Evolutionary conservation across 371 early-diverging fungal genomes (phyloP).

Genomic region (Dichotomocladium elegans): DNA sequence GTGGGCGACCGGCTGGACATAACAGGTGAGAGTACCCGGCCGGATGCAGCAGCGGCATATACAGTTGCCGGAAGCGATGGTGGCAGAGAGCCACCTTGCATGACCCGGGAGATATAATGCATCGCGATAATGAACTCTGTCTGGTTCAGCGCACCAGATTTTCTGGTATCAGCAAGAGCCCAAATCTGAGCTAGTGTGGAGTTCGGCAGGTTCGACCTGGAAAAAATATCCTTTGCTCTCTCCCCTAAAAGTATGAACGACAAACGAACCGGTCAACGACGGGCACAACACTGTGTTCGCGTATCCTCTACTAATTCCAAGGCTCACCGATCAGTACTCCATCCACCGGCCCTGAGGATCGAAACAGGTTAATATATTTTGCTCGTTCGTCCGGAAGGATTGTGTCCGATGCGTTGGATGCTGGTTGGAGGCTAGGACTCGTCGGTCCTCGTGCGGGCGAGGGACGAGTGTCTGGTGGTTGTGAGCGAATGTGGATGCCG

Average conservation of each 20-base stretch:
- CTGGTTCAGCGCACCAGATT: slow-evolving; percentile 62
- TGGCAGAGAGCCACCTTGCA: slow-evolving; percentile 65
- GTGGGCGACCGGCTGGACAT: slow-evolving; percentile 10
- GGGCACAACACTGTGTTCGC: no score
- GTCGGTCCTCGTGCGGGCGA: slow-evolving; percentile 2
- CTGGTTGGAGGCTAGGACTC: slow-evolving; percentile 1
- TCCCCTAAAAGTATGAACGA: slow-evolving; percentile 22
- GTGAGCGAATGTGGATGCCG: slow-evolving; percentile 27
- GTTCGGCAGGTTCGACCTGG: slow-evolving; percentile 48
- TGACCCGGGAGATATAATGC: slow-evolving; percentile 69
- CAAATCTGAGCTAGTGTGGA: slow-evolving; percentile 51
- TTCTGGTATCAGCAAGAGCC: slow-evolving; percentile 68
- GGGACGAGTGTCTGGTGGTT: slow-evolving; percentile 2
- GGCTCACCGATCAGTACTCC: slow-evolving; percentile 59
- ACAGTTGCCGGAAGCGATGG: slow-evolving; percentile 52
- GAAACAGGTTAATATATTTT: slow-evolving; percentile 70
- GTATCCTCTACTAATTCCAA: slow-evolving; percentile 13
- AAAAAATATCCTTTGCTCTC: slow-evolving; percentile 43
- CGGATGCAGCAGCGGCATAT: slow-evolving; percentile 55
- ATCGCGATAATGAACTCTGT: slow-evolving; percentile 80
- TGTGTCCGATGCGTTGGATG: slow-evolving; percentile 5
- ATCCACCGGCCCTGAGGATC: slow-evolving; percentile 60
- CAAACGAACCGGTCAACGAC: slow-evolving; percentile 6
- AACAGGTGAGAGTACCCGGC: slow-evolving; percentile 27
- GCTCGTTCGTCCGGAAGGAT: slow-evolving; percentile 60